Base-by-base conservation (phyloP, 2,329 filamentous ascomycete genomes). In the Calycina marina region DNA sequence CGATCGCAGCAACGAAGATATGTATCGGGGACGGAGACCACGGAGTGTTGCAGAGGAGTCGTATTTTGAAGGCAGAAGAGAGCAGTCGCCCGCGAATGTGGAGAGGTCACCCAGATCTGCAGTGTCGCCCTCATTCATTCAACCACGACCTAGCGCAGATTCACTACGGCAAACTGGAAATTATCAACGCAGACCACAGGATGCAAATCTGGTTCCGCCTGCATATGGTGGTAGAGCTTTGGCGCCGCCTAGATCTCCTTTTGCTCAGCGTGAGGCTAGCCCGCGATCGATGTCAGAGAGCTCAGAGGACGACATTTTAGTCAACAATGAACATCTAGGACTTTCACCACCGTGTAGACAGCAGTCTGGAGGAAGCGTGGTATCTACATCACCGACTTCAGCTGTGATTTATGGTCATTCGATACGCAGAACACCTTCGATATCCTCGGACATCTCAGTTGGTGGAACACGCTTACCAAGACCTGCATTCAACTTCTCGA, bases 401-500 rank as follows among this genome's bases (percentile, higher is more conserved):
- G 62, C 71, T 40, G 78, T 79, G 14, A 76, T 77, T 2, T 67
- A 63, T 31, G 56, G 68, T 36, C 64, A 69, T 11, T 63, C 72
- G 16, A 77, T 46, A 70, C 74, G 25, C 37, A 70, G 85, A 47
- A 93, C 86, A 1, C 84, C 85, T 2, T 96, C 90, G 0, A 67
- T 83, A 22, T 76, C 75, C 39, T 96, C 88, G 1, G 83, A 93
- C 40, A 70, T 72, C 31, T 93, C 85, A 2, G 66, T 67, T 27
- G 67, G 59, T 29, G 64, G 69, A 9, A 58, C 56, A 18, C 57
- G 62, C 17, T 56, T 85, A 20, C 72, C 77, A 9, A 70, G 77
- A 11, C 80, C 84, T 1, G 73, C 80, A 0, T 88, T 92, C 58
- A 96, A 98, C 56, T 96, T 96, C 54, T 96, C 90, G 1, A 71